phyloP scores from a whole-genome alignment of 331 rosid species.

The Phaseolus coccineus region DNA sequence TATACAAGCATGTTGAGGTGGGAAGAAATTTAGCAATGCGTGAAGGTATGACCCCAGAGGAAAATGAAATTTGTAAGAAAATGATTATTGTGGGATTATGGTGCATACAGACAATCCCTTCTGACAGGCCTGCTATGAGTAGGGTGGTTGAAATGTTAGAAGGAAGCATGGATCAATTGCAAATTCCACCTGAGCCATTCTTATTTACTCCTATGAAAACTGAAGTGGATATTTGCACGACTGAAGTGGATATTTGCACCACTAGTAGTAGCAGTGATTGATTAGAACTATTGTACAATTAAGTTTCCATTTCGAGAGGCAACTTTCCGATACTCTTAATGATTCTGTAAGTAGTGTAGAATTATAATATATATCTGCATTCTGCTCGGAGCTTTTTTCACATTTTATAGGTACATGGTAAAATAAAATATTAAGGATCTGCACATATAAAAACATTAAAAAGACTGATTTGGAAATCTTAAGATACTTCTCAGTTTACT shows the following conservation, averaged over 20 bases:
- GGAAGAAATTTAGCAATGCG: slow-evolving; percentile 19
- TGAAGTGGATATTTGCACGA: slow-evolving; percentile 26
- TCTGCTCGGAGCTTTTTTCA: too few relatives aligned
- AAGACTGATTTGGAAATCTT: too few relatives aligned
- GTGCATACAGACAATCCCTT: slow-evolving; percentile 58
- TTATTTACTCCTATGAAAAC: slow-evolving; percentile 41
- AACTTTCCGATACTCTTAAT: background rate
- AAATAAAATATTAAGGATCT: too few relatives aligned
- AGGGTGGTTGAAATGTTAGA: slow-evolving; percentile 66
- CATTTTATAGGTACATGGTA: too few relatives aligned
- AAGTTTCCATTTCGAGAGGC: background rate
- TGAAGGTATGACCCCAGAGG: slow-evolving; percentile 36
- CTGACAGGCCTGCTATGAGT: slow-evolving; percentile 60
- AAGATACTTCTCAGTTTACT: too few relatives aligned
- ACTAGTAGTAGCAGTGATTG: background rate
- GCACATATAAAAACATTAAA: too few relatives aligned
- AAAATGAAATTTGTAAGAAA: slow-evolving; percentile 53
- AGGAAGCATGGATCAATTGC: slow-evolving; percentile 54
- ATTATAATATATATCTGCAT: background rate
- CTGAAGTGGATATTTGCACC: slow-evolving; percentile 29
- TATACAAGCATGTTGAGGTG: slow-evolving; percentile 48
- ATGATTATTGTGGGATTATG: slow-evolving; percentile 61
- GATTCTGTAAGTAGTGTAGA: background rate
- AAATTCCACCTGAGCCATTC: slow-evolving; percentile 59
- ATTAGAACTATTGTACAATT: background rate